These are phyloP conservation scores for Conidiobolus incongruus DNA, from an alignment of 371 early-diverging fungal species.

Conservation along the genomic window DNA sequence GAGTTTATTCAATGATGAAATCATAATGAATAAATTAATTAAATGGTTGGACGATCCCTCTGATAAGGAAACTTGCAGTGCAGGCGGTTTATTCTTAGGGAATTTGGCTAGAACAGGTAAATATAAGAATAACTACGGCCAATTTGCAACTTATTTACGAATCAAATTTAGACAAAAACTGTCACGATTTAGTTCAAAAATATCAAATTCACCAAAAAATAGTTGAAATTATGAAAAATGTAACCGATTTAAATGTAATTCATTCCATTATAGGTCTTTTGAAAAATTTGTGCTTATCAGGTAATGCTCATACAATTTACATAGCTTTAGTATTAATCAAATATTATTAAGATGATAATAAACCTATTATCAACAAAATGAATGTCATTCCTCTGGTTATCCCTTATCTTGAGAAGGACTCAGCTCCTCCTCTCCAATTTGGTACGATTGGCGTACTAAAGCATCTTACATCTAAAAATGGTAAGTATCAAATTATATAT, in stretches of 20 bases:
- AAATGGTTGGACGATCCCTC: slow-evolving; percentile 18
- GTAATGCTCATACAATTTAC: too few relatives aligned
- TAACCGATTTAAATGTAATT: slow-evolving; percentile 26
- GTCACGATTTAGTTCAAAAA: slow-evolving; percentile 26
- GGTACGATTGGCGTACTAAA: slow-evolving; percentile 32
- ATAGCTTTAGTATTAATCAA: not conserved
- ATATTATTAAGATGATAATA: slow-evolving; percentile 15
- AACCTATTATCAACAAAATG: slow-evolving; percentile 18
- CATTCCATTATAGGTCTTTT: slow-evolving; percentile 31
- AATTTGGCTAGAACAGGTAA: slow-evolving; percentile 34
- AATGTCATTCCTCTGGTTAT: slow-evolving; percentile 19
- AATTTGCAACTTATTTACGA: too few relatives aligned
- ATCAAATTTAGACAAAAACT: slow-evolving; percentile 30
- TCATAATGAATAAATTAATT: slow-evolving; percentile 17
- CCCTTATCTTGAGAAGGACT: slow-evolving; percentile 25
- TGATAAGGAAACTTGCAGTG: slow-evolving; percentile 14
- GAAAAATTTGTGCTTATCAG: slow-evolving; percentile 31
- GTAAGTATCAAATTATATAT: slow-evolving; percentile 9
- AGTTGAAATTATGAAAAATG: slow-evolving; percentile 16
- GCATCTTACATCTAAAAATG: slow-evolving; percentile 20
- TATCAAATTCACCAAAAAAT: slow-evolving; percentile 18
- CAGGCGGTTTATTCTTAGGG: slow-evolving; percentile 25
- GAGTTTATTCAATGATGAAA: slow-evolving; percentile 5
- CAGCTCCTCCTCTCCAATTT: slow-evolving; percentile 30
- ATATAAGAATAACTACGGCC: not conserved